Evolutionary conservation across 2,329 filamentous ascomycete genomes (phyloP).

Genomic region (Gyromitra esculenta): DNA sequence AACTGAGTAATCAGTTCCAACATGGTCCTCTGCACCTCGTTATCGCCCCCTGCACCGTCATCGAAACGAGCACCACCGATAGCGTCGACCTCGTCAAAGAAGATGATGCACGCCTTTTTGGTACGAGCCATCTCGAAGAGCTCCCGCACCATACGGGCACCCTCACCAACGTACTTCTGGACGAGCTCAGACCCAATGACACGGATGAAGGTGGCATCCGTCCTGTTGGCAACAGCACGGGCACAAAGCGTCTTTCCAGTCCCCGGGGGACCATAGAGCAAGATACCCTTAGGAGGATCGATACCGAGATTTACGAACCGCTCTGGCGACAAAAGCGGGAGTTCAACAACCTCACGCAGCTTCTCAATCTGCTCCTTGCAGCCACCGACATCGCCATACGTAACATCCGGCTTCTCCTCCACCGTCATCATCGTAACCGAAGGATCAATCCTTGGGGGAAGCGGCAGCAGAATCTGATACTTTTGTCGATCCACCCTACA

Average conservation of each 20-base stretch:
- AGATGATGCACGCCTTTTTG: conserved; percentile 99
- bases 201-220: conserved; percentile 97
- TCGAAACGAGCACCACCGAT: conserved; percentile 96
- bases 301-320: conserved; percentile 99
- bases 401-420: conserved; percentile 99
- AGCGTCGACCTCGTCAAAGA: conserved; percentile 98
- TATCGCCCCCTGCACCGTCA: conserved; percentile 94
- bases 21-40: conserved; percentile 98
- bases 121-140: conserved; percentile 99
- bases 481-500: conserved; percentile 90
- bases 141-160: conserved; percentile 97
- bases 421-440: conserved; percentile 99
- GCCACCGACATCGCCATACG: conserved; percentile 96
- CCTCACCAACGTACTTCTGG: conserved; percentile 98
- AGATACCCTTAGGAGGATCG: conserved; percentile 94
- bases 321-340: conserved; percentile 95
- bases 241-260: conserved; percentile 99
- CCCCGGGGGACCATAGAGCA: conserved; percentile 95
- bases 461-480: conserved; percentile 95
- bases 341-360: conserved; percentile 96
- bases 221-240: conserved; percentile 95
- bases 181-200: conserved; percentile 98
- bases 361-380: conserved; percentile 99
- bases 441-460: conserved; percentile 98
- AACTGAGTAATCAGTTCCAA: conserved; percentile 96